These are phyloP conservation scores for Sugiyamaella mastotermitis DNA, from an alignment of 805 yeast genomes.

Conservation along the genomic window DNA sequence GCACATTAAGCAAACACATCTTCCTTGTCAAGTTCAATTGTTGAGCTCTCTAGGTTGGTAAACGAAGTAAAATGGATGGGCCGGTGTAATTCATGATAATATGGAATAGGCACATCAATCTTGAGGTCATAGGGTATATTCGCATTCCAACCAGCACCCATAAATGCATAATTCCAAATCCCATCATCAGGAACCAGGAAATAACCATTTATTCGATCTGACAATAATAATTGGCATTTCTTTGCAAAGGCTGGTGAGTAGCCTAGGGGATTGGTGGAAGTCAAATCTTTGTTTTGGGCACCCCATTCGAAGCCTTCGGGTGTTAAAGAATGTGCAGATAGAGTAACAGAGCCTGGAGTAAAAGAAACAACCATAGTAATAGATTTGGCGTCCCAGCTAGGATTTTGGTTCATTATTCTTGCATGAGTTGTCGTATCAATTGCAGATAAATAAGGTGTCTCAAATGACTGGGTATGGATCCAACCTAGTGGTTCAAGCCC, in stretches of 20 bases:
- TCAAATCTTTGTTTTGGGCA: constrained; percentile 45
- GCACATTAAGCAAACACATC: constrained; percentile 48
- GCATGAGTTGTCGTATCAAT: constrained; percentile 63
- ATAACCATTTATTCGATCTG: constrained; percentile 72
- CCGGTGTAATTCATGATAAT: constrained; percentile 81
- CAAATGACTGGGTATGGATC: constrained; percentile 85
- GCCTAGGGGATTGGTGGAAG: constrained; percentile 58
- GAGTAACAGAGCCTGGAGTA: constrained; percentile 77
- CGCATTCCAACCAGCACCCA: constrained; percentile 77
- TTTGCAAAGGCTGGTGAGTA: constrained; percentile 54
- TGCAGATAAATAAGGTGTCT: constrained; percentile 56
- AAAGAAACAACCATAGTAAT: constrained; percentile 62
- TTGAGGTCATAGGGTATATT: constrained; percentile 57
- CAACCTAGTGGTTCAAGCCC: constrained; percentile 81
- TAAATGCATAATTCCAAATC: constrained; percentile 86
- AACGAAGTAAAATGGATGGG: constrained; percentile 81
- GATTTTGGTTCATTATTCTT: constrained; percentile 30
- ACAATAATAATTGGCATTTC: constrained; percentile 62
- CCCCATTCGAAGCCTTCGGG: constrained; percentile 81
- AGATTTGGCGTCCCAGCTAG: constrained; percentile 38
- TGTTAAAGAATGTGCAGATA: constrained; percentile 57
- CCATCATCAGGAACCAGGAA: constrained; percentile 80
- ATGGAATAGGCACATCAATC: constrained; percentile 72
- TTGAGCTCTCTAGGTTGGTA: constrained; percentile 45
- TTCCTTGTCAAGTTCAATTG: constrained; percentile 52